Conservation (phyloP, 176 grass and related monocot species). For the bread wheat (Triticum aestivum) region DNA sequence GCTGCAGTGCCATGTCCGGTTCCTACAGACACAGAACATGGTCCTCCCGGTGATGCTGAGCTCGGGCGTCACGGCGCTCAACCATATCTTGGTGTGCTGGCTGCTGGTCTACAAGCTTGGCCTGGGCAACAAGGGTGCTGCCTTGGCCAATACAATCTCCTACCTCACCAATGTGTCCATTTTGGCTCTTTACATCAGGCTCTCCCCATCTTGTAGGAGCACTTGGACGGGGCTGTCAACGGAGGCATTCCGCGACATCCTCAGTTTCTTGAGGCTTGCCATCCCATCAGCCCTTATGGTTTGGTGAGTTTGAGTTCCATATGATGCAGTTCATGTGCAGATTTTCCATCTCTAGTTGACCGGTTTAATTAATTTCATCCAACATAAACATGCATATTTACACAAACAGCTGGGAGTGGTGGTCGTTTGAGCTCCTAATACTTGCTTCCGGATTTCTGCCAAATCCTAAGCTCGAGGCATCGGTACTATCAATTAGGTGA, state of each 20-base stretch:
- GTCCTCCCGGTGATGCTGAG: conserved; percentile 64
- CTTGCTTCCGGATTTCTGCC: conserved; percentile 81
- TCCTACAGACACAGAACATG: conserved; percentile 65
- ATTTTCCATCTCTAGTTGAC: background rate
- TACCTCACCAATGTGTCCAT: conserved; percentile 47
- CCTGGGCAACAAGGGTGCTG: conserved; percentile 60
- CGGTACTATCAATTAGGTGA: conserved; percentile 61
- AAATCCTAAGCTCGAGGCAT: conserved; percentile 73
- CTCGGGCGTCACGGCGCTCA: conserved; percentile 36
- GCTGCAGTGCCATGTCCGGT: conserved; percentile 47
- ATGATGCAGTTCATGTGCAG: background rate
- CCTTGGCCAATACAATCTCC: conserved; percentile 42
- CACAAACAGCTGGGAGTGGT: conserved; percentile 59
- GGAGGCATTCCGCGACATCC: conserved; percentile 45
- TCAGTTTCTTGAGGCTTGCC: conserved; percentile 53
- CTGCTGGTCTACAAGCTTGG: conserved; percentile 57
- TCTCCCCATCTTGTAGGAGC: conserved; percentile 38
- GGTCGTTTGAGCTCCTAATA: conserved; percentile 74
- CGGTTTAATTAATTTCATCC: background rate
- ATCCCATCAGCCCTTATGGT: conserved; percentile 77
- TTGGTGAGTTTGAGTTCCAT: conserved; percentile 41
- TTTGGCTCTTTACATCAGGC: conserved; percentile 44
- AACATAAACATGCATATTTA: background rate
- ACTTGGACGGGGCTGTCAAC: conserved; percentile 51
- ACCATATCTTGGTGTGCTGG: conserved; percentile 69